A percentile compares a stretch with the other conserved stretches of the same genome.
Evolutionary conservation across 2,329 filamentous ascomycete genomes (phyloP).

Genomic region (Venturia carpophila): DNA sequence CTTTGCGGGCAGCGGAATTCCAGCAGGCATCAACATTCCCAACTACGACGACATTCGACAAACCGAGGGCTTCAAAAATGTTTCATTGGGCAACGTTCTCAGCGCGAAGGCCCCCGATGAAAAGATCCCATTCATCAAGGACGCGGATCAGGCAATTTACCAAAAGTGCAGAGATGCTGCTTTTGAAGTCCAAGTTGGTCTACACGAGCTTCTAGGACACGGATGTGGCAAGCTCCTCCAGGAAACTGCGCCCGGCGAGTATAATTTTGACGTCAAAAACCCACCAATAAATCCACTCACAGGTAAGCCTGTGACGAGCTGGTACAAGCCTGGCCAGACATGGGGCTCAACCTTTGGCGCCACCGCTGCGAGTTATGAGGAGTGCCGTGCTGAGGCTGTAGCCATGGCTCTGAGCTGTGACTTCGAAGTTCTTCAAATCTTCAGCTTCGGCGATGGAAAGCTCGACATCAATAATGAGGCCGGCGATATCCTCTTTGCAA

Average conservation of each 20-base stretch:
- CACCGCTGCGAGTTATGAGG: slow-evolving; percentile 82
- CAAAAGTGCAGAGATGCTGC: slow-evolving; percentile 75
- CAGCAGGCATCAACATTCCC: slow-evolving; percentile 51
- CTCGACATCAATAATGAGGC: slow-evolving; percentile 66
- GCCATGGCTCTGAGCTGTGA: slow-evolving; percentile 88
- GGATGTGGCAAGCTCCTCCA: slow-evolving; percentile 91
- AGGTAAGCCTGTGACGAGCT: slow-evolving; percentile 68
- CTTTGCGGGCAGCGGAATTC: slow-evolving; percentile 60
- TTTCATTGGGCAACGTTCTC: slow-evolving; percentile 86
- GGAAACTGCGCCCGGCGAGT: slow-evolving; percentile 72
- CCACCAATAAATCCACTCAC: slow-evolving; percentile 76
- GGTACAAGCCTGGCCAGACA: slow-evolving; percentile 92
- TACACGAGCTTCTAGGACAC: slow-evolving; percentile 83
- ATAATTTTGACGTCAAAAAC: slow-evolving; percentile 79
- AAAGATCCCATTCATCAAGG: slow-evolving; percentile 80
- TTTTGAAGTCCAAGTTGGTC: slow-evolving; percentile 92
- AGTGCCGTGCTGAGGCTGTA: slow-evolving; percentile 89
- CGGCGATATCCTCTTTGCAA: slow-evolving; percentile 78
- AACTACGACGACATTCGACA: slow-evolving; percentile 72
- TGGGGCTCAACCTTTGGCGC: slow-evolving; percentile 90
- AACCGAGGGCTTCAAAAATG: slow-evolving; percentile 83
- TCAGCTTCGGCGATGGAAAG: slow-evolving; percentile 76
- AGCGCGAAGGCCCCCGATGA: slow-evolving; percentile 88
- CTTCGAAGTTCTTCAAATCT: slow-evolving; percentile 80
- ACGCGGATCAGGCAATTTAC: slow-evolving; percentile 69